These are phyloP conservation scores for Pythium scleroteichum DNA, from an alignment of 352 stramenopile species.

Conservation along the genomic window DNA sequence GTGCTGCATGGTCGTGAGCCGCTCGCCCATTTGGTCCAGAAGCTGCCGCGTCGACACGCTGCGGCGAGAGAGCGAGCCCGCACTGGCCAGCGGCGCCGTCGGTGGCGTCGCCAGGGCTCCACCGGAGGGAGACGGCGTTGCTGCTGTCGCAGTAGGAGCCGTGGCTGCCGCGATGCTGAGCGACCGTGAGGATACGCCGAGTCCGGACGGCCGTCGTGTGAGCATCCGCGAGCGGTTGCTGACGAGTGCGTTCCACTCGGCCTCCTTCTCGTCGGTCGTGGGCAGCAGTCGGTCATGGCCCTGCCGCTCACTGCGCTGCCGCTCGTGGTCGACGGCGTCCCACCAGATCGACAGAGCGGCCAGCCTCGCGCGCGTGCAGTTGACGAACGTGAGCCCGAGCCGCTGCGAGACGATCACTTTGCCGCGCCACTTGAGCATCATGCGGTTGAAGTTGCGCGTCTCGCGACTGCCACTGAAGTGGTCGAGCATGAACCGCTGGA, in stretches of 20 bases:
- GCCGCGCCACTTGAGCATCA: constrained; percentile 72
- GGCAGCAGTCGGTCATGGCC: constrained; percentile 31
- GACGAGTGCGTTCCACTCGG: constrained; percentile 35
- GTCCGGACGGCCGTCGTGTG: constrained; percentile 3
- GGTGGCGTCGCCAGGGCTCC: neutral
- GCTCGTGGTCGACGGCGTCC: constrained; percentile 66
- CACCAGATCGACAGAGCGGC: constrained; percentile 59
- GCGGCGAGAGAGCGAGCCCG: constrained; percentile 6
- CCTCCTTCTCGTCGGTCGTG: constrained; percentile 42
- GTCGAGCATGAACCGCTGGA: constrained; percentile 65
- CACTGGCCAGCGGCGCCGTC: neutral
- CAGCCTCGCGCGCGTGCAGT: constrained; percentile 57
- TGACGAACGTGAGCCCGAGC: constrained; percentile 47
- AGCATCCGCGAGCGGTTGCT: constrained; percentile 9
- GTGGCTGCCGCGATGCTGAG: constrained; percentile 5
- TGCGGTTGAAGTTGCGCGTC: constrained; percentile 69
- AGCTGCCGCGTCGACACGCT: constrained; percentile 32
- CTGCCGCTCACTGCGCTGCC: constrained; percentile 60
- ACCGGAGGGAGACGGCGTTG: neutral
- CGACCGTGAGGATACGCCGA: constrained; percentile 11
- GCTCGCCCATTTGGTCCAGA: constrained; percentile 60
- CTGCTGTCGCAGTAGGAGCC: neutral
- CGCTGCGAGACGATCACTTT: constrained; percentile 77
- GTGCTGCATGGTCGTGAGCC: constrained; percentile 71
- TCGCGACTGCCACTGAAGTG: constrained; percentile 55